Evolutionary conservation across 495 filamentous ascomycete species (phyloP).

Genomic region (Cenococcum geophilum): DNA sequence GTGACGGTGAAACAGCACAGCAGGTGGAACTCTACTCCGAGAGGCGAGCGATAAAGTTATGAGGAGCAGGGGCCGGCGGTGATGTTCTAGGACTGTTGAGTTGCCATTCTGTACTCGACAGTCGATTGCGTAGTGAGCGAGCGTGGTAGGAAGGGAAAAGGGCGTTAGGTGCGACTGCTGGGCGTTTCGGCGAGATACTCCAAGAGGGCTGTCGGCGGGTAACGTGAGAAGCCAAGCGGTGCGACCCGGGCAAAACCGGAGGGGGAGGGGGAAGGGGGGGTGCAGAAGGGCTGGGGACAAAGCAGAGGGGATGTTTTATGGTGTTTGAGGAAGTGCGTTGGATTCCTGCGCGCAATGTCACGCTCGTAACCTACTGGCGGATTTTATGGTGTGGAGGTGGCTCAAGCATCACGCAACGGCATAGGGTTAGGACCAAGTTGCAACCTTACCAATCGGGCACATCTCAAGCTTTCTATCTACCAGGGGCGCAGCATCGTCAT

Average conservation of each 20-base stretch:
- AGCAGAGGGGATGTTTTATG: neutral
- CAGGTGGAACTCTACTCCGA: neutral
- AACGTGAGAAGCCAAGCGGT: slow-evolving; percentile 1
- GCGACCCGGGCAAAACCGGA: neutral
- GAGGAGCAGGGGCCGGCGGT: neutral
- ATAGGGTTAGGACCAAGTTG: neutral
- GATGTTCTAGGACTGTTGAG: neutral
- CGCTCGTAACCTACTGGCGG: slow-evolving; percentile 1
- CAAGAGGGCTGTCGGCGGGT: neutral
- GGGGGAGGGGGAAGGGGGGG: neutral
- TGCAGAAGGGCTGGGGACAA: neutral
- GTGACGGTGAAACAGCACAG: neutral
- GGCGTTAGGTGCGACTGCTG: neutral
- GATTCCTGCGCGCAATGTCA: slow-evolving; percentile 1
- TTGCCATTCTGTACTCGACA: neutral
- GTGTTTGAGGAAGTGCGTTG: neutral
- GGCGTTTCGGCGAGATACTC: neutral
- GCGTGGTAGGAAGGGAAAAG: neutral
- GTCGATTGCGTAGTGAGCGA: neutral
- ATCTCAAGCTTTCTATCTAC: neutral
- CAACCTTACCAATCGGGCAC: neutral
- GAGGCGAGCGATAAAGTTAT: neutral
- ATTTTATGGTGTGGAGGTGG: slow-evolving; percentile 10
- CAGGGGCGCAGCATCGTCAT: neutral
- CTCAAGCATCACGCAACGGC: slow-evolving; percentile 5